Base-by-base conservation (phyloP, 2,329 filamentous ascomycete genomes). In the Colletotrichum truncatum region DNA sequence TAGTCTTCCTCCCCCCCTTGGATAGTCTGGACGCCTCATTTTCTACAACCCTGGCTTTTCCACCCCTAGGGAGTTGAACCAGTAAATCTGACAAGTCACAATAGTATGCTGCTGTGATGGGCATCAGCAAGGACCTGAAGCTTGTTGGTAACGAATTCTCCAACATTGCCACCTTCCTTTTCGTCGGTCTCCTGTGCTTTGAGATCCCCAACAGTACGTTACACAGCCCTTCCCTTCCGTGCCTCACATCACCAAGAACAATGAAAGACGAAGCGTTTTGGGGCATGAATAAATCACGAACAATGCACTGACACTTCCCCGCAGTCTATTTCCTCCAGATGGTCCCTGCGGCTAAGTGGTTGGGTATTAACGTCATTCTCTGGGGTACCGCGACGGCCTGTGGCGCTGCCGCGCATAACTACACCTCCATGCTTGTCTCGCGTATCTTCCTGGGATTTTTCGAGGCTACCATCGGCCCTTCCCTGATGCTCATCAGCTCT, bases 31-130 rank as follows among this genome's bases (percentile, higher is more conserved):
- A 6, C 38, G 10, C 25, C 9, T 58, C 14, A n/a, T n/a, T 14
- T 34, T 63, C 32, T 28, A 11, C 25, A 11, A 7, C 16, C 26
- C 16, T 6, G 25, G 9, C 6, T 10, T 6, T 8, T 28, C 25
- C 18, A 23, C 12, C 21, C 23, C 14, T 43, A 43, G 4, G 18
- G 14, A 36, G 28, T 21, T n/a, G 8, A 26, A 26, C 10, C 32
- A 34, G 23, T 39, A 14, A n/a, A 57, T 26, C 11, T 52, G 41
- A 38, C 68, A 23, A 61, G 61, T 52, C 21, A 32, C n/a, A 25
- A 53, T 73, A 89, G 84, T 91, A 91, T 71, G 87, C 87, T 16
- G 86, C 85, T 64, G 87, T 91, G 54, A 91, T 91, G 89, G 87
- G 88, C 3, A 73, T 92, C 7, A 78, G 75, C 21, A 74, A 81